Percentiles rank a stretch among this genome's conserved stretches.
phyloP scores from a whole-genome alignment of 176 grass and related monocot genomes.

The Panicum miliaceum region DNA sequence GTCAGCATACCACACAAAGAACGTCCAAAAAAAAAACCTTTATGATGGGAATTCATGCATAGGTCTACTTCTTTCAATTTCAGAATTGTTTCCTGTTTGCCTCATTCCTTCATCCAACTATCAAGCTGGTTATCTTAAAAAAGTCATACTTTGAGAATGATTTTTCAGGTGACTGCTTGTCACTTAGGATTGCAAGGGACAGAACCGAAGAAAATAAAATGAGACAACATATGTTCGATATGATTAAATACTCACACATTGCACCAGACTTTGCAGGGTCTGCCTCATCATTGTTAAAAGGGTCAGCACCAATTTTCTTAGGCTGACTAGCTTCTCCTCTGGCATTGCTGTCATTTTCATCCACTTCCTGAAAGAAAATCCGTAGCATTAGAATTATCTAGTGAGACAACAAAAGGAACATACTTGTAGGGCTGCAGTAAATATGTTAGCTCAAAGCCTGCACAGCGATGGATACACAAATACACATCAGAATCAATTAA shows the following conservation, averaged over 20 bases:
- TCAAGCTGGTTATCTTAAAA: constrained; percentile 23
- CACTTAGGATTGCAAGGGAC: constrained; percentile 24
- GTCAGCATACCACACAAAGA: background rate
- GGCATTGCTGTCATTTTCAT: constrained; percentile 52
- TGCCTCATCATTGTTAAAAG: constrained; percentile 73
- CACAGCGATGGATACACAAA: background rate
- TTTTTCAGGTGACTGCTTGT: constrained; percentile 11
- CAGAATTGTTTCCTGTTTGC: background rate
- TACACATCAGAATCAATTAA: constrained; percentile 33
- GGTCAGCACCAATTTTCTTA: constrained; percentile 68
- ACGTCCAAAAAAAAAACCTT: background rate
- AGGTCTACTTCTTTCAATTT: background rate
- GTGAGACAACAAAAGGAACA: constrained; percentile 3
- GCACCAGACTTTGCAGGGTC: constrained; percentile 86
- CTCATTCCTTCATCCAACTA: background rate
- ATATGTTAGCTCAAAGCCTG: background rate
- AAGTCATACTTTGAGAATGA: background rate
- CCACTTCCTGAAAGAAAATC: constrained; percentile 53
- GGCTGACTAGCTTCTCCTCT: constrained; percentile 44
- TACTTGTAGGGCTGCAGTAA: background rate
- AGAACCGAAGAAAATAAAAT: background rate
- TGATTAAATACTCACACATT: constrained; percentile 67
- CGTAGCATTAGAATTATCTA: constrained; percentile 30
- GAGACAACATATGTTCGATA: constrained; percentile 15
- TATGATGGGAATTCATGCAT: background rate